Base-by-base conservation (phyloP, 345 rosid species). In the Microcos paniculata region DNA sequence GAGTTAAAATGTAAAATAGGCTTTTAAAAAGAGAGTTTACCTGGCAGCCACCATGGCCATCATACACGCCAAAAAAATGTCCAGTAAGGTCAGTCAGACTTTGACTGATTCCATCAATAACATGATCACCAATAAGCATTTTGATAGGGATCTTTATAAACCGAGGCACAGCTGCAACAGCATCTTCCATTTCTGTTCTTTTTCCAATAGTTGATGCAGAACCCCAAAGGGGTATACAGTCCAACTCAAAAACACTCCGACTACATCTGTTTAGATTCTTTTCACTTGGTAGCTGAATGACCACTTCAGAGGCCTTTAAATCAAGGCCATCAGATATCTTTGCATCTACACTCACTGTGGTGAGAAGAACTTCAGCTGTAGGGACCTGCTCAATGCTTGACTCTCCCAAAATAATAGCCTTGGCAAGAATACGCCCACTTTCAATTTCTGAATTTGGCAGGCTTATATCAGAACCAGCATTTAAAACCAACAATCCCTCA, bases 1-100 rank as follows among this genome's bases (percentile, higher is more conserved):
- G 11, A 56, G 63, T 58, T 9, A 26, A 65, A 51, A 72, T 65
- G 56, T 68, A 16, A 28, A 76, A 53, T 6, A 72, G 21, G n/a
- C 0, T 24, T 61, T 46, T 18, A 0, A 45, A 45, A 72, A 28
- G 64, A 79, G 64, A 67, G 57, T 73, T 43, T 80, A 95, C 99
- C 97, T 91, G 98, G 18, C 94, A 82, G 46, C 99, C 99, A 56
- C 98, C 99, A 65, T 95, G 99, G 70, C 98, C 98, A 85, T 95
- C 99, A 75, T 93, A 95, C 38, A 91, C 99, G 55, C 97, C 97
- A 48, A 91, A 95, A 84, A 95, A 91, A 80, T 95, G 99, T 74
- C 91, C 81, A 62, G 88, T 87, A 66, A 93, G 91, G 76, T 88
- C 84, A n/a, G 91, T 80, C 76, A 91, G 85, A 81, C 82, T 84